Base-by-base conservation (phyloP, 306 rosid genomes). In the Quercus cerris region DNA sequence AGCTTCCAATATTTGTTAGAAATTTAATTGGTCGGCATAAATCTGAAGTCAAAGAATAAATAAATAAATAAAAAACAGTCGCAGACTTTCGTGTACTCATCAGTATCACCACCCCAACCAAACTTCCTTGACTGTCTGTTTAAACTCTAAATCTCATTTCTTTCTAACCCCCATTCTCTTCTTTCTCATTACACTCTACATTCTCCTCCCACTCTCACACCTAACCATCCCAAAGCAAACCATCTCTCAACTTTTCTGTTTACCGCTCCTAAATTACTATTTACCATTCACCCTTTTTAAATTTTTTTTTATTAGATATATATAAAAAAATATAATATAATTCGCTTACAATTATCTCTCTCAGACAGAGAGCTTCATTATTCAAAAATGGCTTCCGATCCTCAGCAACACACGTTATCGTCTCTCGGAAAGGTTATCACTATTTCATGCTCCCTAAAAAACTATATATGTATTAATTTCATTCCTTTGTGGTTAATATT, bases 361-460 rank as follows among this genome's bases (percentile, higher is more conserved):
- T 75, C 82, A 28, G 49, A 41, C 68, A 41, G 3, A 41, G 3
- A 8, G 46, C 46, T 17, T 56, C 49, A 15, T 52, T 52, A 22
- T 22, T 22, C 23, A 69, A 68, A 91, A 68, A 91, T 93, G 98
- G 90, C 91, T 27, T 81, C 92, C 18, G 92, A 88, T 75, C 85
- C 79, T n/a, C 89, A 86, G 74, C 89, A 69, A 74, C 83, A 51
- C 8, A 1, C 81, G 28, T 72, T 57, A 20, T 58, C 87, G 75
- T 86, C 91, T 59, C 22, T 63, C 67, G 70, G 56, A 55, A 51
- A 87, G 97, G 93, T 92, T 30, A 25, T 54, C 55, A 13, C 44
- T 54, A 33, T 31, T 49, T 17, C 52, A 22, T 31, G 27, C 75
- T 81, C 28, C 5, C 83, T 1, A 49, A 9, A 5, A 25, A 31